Percentiles rank a stretch among this genome's conserved stretches.
Conservation (phyloP, 2,329 filamentous ascomycete species). For the Diaporthe aspalathi region DNA sequence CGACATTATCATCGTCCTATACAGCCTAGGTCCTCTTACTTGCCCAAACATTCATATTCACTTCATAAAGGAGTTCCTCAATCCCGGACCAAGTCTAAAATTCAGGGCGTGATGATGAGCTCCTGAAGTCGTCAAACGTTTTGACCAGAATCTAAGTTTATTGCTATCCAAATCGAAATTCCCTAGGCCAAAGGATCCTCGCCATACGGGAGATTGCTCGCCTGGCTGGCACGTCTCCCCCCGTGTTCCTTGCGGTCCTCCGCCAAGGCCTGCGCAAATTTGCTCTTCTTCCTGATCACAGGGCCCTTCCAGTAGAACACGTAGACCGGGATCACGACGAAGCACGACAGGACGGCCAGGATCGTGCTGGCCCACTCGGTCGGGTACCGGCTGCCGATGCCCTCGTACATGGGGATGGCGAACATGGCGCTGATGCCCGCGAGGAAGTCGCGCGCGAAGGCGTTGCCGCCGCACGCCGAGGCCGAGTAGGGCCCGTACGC, state of each 20-base stretch:
- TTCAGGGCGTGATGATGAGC: too few species aligned
- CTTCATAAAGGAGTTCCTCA: too few species aligned
- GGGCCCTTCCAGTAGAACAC: slow-evolving; percentile 68
- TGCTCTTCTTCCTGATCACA: slow-evolving; percentile 59
- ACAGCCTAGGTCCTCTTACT: too few species aligned
- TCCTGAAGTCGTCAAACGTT: too few species aligned
- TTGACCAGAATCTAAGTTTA: background rate
- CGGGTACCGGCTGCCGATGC: slow-evolving; percentile 53
- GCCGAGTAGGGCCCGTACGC: slow-evolving; percentile 75
- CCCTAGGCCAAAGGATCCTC: slow-evolving; percentile 3
- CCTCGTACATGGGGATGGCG: slow-evolving; percentile 63
- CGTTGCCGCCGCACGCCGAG: slow-evolving; percentile 70
- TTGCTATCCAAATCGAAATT: background rate
- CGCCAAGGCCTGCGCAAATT: slow-evolving; percentile 55
- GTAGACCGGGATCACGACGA: slow-evolving; percentile 65
- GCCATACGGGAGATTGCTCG: background rate
- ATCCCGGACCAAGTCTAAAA: too few species aligned
- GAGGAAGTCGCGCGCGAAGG: slow-evolving; percentile 73
- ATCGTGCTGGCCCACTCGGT: slow-evolving; percentile 66
- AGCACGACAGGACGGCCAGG: slow-evolving; percentile 60
- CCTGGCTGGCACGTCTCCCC: slow-evolving; percentile 4
- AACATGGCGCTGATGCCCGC: slow-evolving; percentile 73
- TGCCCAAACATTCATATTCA: too few species aligned
- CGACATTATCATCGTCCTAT: too few species aligned
- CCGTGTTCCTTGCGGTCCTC: background rate